These are phyloP conservation scores for Tephrocybe sp. DNA, from an alignment of 768 basidiomycete species.

Conservation along the genomic window DNA sequence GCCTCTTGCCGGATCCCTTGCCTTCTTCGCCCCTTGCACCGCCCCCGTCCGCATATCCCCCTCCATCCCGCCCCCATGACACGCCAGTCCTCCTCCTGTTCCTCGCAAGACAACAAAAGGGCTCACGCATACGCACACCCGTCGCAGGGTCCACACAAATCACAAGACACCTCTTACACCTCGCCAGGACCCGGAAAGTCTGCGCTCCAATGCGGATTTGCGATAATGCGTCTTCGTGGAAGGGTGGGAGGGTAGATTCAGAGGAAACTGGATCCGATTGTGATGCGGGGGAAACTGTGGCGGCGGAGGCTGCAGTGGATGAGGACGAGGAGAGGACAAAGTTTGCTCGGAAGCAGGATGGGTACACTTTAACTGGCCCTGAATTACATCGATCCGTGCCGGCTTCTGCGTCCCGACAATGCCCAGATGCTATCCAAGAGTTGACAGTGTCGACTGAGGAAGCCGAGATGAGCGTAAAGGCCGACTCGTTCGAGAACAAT, in stretches of 20 bases:
- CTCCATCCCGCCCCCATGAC: no score
- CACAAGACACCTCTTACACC: slow-evolving; percentile 14
- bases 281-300: no score
- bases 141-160: slow-evolving; percentile 13
- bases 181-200: slow-evolving; percentile 12
- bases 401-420: background rate
- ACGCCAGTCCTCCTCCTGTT: slow-evolving; percentile 3
- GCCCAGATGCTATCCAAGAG: slow-evolving; percentile 9
- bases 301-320: background rate
- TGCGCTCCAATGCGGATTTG: slow-evolving; percentile 11
- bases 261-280: no score
- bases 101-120: slow-evolving; percentile 13
- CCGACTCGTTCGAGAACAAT: slow-evolving; percentile 16
- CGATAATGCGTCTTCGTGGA: slow-evolving; percentile 10
- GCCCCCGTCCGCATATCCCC: no score
- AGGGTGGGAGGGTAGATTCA: background rate
- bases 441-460: slow-evolving; percentile 9
- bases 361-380: background rate
- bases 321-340: slow-evolving; percentile 7
- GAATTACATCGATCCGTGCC: background rate
- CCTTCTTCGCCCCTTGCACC: no score
- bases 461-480: slow-evolving; percentile 15
- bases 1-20: slow-evolving; percentile 5
- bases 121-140: slow-evolving; percentile 11
- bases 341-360: slow-evolving; percentile 16